These are phyloP conservation scores for Dactylonectria macrodidyma DNA, from an alignment of 2,329 filamentous ascomycete species.

Conservation along the genomic window DNA sequence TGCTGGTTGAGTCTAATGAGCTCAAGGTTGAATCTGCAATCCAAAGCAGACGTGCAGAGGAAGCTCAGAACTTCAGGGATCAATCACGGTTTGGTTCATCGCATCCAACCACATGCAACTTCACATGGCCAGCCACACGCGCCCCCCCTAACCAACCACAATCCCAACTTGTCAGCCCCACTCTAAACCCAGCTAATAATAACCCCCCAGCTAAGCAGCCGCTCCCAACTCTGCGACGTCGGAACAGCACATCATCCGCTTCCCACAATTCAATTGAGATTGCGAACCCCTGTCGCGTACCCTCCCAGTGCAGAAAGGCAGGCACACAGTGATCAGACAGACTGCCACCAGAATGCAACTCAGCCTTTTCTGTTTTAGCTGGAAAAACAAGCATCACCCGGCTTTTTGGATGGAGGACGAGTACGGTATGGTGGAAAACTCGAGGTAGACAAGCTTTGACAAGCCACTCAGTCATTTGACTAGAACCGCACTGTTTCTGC, in stretches of 20 bases:
- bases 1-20: background rate
- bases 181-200: background rate
- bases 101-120: background rate
- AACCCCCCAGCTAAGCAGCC: background rate
- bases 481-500: too few species aligned
- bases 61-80: too few species aligned
- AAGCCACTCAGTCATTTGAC: background rate
- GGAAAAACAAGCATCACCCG: background rate
- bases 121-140: background rate
- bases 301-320: background rate
- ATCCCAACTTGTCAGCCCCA: background rate
- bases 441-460: background rate
- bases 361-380: background rate
- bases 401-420: background rate
- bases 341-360: background rate
- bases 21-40: background rate
- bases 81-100: background rate
- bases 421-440: background rate
- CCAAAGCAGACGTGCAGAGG: background rate
- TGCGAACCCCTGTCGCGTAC: background rate
- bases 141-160: background rate
- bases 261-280: background rate
- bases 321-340: background rate
- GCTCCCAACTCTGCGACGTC: background rate
- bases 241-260: background rate